These are phyloP conservation scores for Trichophaea hybrida DNA, from an alignment of 2,329 filamentous ascomycete species.

Conservation along the genomic window DNA sequence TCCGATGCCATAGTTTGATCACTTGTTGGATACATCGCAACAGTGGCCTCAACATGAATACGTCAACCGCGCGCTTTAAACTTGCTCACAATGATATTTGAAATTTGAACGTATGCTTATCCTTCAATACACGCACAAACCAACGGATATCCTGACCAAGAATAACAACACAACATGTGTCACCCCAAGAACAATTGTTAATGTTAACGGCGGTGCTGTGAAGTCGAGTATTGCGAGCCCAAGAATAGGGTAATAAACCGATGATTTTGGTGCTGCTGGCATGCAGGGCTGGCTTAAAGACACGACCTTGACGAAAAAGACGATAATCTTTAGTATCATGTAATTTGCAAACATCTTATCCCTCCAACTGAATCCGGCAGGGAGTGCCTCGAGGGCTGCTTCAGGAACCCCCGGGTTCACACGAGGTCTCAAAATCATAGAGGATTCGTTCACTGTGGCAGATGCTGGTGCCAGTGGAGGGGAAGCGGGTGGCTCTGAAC, in stretches of 20 bases:
- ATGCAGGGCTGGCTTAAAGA: constrained; percentile 54
- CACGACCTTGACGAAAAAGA: constrained; percentile 31
- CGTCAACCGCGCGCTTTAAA: no score
- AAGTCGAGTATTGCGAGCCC: constrained; percentile 51
- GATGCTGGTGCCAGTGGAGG: not conserved
- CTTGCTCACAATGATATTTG: no score
- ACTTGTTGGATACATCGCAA: no score
- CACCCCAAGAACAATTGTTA: constrained; percentile 1
- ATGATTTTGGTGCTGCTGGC: constrained; percentile 52
- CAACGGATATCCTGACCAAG: constrained; percentile 8
- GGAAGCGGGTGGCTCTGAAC: not conserved
- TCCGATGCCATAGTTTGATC: no score
- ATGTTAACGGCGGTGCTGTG: not conserved
- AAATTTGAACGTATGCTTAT: no score
- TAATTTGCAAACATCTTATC: not conserved
- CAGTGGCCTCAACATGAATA: no score
- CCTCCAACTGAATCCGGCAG: not conserved
- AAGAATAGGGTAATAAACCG: constrained; percentile 53
- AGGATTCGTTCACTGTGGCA: not conserved
- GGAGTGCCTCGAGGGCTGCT: not conserved
- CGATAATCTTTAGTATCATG: not conserved
- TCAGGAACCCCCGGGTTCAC: not conserved
- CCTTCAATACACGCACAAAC: not conserved
- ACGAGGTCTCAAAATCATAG: not conserved
- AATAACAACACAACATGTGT: constrained; percentile 13